phyloP scores from a whole-genome alignment of 2,329 filamentous ascomycete species.

The Hypoxylon sp. region DNA sequence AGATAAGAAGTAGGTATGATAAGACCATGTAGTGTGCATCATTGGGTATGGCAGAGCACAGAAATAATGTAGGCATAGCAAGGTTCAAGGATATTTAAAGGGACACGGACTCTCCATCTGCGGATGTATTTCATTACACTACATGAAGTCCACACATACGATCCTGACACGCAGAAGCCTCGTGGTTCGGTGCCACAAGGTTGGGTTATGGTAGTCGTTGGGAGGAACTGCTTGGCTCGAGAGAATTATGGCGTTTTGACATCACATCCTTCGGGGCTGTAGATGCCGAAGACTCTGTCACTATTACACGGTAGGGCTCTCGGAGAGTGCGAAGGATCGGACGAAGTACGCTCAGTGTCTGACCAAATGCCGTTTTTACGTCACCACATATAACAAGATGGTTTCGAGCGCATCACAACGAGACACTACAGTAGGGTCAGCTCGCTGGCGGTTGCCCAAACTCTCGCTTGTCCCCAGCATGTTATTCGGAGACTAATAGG shows the following conservation, averaged over 20 bases:
- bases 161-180: constrained; percentile 32
- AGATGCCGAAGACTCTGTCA: neutral
- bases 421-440: constrained; percentile 1
- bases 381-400: constrained; percentile 3
- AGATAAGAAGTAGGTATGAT: constrained; percentile 30
- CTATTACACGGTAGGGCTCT: constrained; percentile 1
- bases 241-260: constrained; percentile 1
- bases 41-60: constrained; percentile 24
- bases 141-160: constrained; percentile 24
- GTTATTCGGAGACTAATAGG: constrained; percentile 35
- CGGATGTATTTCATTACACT: constrained; percentile 38
- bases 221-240: constrained; percentile 6
- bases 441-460: neutral
- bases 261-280: constrained; percentile 5
- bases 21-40: constrained; percentile 23
- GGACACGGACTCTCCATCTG: constrained; percentile 29
- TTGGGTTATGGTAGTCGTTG: constrained; percentile 10
- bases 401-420: constrained; percentile 2
- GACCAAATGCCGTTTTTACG: constrained; percentile 1
- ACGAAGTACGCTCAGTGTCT: neutral
- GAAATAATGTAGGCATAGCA: constrained; percentile 25
- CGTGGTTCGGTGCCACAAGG: constrained; percentile 37
- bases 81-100: constrained; percentile 41
- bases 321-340: neutral
- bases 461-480: constrained; percentile 27